phyloP scores from a whole-genome alignment of 805 yeast species.

The Grigorovia jiainica region DNA sequence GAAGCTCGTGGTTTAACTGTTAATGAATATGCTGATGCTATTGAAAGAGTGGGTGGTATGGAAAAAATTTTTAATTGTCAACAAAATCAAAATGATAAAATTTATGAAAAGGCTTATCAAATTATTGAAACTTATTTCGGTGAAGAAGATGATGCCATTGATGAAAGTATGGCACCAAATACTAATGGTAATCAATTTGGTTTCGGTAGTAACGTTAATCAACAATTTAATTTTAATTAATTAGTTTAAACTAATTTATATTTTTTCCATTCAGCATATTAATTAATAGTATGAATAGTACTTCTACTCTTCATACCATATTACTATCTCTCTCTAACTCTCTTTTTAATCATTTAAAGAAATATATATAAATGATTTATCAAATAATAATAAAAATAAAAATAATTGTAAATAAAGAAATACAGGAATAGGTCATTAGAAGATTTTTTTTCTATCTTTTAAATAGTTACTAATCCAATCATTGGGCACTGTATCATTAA shows the following conservation, averaged over 20 bases:
- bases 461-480: too few relatives aligned
- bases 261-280: too few relatives aligned
- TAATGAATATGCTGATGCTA: slow-evolving; percentile 82
- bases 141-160: slow-evolving; percentile 67
- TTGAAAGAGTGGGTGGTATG: slow-evolving; percentile 98
- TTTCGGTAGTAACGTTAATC: slow-evolving; percentile 64
- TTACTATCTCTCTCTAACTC: too few relatives aligned
- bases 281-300: too few relatives aligned
- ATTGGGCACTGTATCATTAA: too few relatives aligned
- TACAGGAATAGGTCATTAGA: too few relatives aligned
- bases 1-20: slow-evolving; percentile 59
- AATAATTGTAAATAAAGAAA: too few relatives aligned
- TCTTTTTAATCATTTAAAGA: not conserved
- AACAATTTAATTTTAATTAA: slow-evolving; percentile 31
- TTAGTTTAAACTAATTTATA: not conserved
- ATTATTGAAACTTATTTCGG: slow-evolving; percentile 88
- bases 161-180: slow-evolving; percentile 69
- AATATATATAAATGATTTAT: too few relatives aligned
- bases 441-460: too few relatives aligned
- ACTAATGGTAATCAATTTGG: slow-evolving; percentile 78
- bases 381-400: too few relatives aligned
- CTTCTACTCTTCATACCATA: too few relatives aligned
- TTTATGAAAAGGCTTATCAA: slow-evolving; percentile 81
- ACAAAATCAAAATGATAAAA: slow-evolving; percentile 81
- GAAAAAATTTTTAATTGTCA: slow-evolving; percentile 93